Conservation (phyloP, 179 eudicot genomes). For the Camellia oleifera region DNA sequence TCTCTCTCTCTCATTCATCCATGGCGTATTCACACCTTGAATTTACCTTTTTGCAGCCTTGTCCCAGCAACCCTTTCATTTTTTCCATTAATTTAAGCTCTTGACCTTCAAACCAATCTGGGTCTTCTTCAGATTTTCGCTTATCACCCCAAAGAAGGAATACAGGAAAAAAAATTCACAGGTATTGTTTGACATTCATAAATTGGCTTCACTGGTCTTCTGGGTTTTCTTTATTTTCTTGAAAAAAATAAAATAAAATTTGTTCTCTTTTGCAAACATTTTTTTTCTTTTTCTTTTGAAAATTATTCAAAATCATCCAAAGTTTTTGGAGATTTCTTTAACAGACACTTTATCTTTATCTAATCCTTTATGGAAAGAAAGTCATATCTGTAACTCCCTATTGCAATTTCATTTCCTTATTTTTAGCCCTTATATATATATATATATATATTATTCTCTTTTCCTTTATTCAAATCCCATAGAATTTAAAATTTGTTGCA, state of each 20-base stretch:
- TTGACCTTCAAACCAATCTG: background rate
- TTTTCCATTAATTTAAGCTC: conserved; percentile 18
- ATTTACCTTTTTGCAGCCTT: conserved; percentile 9
- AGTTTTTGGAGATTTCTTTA: conserved; percentile 4
- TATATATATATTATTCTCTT: background rate
- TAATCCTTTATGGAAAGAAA: background rate
- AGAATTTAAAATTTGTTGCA: background rate
- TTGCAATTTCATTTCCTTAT: background rate
- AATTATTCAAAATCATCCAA: background rate
- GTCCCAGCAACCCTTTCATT: conserved; percentile 20
- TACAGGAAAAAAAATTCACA: background rate
- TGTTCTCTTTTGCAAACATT: background rate
- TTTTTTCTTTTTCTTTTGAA: background rate
- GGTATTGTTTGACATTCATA: conserved; percentile 2
- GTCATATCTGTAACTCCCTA: background rate
- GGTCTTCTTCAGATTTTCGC: conserved; percentile 6
- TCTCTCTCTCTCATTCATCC: conserved; percentile 24
- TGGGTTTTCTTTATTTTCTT: background rate
- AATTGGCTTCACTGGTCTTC: conserved; percentile 3
- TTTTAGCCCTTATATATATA: background rate
- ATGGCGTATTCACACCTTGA: conserved; percentile 34
- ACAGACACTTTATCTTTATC: background rate
- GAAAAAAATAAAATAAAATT: background rate
- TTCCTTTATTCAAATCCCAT: background rate
- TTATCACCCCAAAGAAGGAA: background rate